These are phyloP conservation scores for Phytomonas sp. DNA, from an alignment of 208 protist genomes.

Conservation along the genomic window DNA sequence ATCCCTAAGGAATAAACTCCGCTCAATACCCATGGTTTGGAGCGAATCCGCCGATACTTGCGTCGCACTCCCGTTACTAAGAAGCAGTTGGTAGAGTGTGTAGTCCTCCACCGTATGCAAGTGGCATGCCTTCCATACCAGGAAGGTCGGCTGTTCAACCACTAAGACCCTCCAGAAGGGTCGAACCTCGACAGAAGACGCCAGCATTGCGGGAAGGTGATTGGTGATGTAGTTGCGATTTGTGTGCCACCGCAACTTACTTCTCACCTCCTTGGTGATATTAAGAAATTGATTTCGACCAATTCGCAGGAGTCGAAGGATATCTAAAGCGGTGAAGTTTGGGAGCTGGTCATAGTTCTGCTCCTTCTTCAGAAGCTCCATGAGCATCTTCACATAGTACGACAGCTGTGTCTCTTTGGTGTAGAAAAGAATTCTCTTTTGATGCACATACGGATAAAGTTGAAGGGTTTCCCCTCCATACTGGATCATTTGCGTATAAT, in stretches of 20 bases:
- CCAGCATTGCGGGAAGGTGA: slow-evolving; percentile 46
- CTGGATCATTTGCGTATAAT: slow-evolving; percentile 67
- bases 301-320: slow-evolving; percentile 91
- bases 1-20: slow-evolving; percentile 20
- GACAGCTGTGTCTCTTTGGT: slow-evolving; percentile 60
- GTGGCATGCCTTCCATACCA: slow-evolving; percentile 19
- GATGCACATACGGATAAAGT: slow-evolving; percentile 74
- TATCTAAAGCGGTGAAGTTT: slow-evolving; percentile 96
- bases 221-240: slow-evolving; percentile 50
- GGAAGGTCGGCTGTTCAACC: slow-evolving; percentile 24
- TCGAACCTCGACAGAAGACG: slow-evolving; percentile 30
- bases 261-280: slow-evolving; percentile 91
- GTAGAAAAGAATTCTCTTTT: slow-evolving; percentile 45
- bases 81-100: slow-evolving; percentile 39
- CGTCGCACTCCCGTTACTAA: slow-evolving; percentile 19
- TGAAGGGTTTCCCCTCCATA: slow-evolving; percentile 39
- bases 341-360: slow-evolving; percentile 92
- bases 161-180: slow-evolving; percentile 50
- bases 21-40: slow-evolving; percentile 10
- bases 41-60: slow-evolving; percentile 10
- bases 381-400: slow-evolving; percentile 71
- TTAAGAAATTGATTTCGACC: slow-evolving; percentile 97
- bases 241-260: slow-evolving; percentile 79
- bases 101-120: slow-evolving; percentile 26
- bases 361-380: slow-evolving; percentile 64